These are phyloP conservation scores for Capronia americana DNA, from an alignment of 2,329 filamentous ascomycete genomes.

Conservation along the genomic window DNA sequence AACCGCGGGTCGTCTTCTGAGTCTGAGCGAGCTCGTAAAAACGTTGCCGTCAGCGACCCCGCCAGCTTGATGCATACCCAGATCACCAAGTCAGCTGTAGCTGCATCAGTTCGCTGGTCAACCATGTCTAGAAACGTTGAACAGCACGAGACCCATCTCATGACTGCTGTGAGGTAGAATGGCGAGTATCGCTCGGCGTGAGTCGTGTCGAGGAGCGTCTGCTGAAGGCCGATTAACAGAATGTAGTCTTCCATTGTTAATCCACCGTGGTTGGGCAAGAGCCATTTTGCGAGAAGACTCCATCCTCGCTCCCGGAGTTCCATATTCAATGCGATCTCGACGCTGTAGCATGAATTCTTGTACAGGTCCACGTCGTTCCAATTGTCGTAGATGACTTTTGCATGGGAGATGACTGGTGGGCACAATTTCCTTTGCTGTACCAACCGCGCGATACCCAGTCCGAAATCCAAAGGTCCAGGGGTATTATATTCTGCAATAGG, in stretches of 20 bases:
- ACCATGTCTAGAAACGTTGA: not conserved
- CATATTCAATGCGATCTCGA: not conserved
- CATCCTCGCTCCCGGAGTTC: not conserved
- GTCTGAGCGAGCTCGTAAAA: not conserved
- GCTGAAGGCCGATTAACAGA: not conserved
- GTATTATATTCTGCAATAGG: not conserved
- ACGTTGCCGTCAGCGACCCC: not conserved
- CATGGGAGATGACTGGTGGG: not conserved
- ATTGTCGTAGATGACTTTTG: not conserved
- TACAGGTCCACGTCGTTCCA: not conserved
- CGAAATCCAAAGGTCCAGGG: not conserved
- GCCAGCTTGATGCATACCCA: constrained; percentile 1
- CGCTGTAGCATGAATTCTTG: not conserved
- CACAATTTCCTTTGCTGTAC: not conserved
- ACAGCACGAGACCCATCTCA: not conserved
- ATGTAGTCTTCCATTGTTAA: not conserved
- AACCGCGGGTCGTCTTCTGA: not conserved
- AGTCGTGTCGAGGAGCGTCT: not conserved
- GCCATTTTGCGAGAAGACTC: not conserved
- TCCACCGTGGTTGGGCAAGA: not conserved
- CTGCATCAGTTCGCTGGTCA: not conserved
- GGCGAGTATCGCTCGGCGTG: not conserved
- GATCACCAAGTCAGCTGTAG: not conserved
- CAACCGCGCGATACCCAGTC: not conserved
- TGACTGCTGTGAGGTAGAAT: not conserved